Evolutionary conservation across 208 protist genomes (phyloP).

Genomic region (Naegleria gruberi): DNA sequence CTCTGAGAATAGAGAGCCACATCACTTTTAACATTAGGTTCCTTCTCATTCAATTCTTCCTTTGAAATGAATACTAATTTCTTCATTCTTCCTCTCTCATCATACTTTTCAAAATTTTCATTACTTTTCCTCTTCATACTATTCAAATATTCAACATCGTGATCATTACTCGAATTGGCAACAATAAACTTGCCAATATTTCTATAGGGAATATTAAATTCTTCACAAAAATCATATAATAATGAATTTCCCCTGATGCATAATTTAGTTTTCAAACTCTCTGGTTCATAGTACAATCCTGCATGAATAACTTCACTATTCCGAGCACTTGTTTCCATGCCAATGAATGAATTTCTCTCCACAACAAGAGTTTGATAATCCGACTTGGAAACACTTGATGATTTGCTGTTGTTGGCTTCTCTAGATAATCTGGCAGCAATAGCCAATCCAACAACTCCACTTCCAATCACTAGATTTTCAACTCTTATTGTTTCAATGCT

Average conservation of each 20-base stretch:
- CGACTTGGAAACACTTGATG: too few species aligned
- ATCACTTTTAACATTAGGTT: constrained; percentile 42
- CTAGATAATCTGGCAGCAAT: constrained; percentile 38
- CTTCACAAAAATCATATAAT: constrained; percentile 43
- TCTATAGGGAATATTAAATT: constrained; percentile 27
- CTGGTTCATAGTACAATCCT: constrained; percentile 47
- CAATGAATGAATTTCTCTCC: constrained; percentile 34
- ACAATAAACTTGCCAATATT: constrained; percentile 52
- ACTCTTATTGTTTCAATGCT: neutral
- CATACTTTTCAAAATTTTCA: constrained; percentile 5
- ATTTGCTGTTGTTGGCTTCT: neutral
- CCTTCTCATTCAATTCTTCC: constrained; percentile 26
- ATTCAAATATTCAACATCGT: constrained; percentile 32
- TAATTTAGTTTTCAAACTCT: constrained; percentile 45
- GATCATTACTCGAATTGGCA: constrained; percentile 26
- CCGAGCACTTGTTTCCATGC: constrained; percentile 43
- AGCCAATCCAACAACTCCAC: constrained; percentile 46
- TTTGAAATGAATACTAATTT: constrained; percentile 34
- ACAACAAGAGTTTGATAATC: constrained; percentile 36
- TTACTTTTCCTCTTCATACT: neutral
- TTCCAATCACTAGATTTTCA: constrained; percentile 32
- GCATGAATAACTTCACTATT: constrained; percentile 53
- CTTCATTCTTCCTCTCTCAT: constrained; percentile 33
- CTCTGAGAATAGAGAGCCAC: constrained; percentile 40
- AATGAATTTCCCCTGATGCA: constrained; percentile 43